Base-by-base conservation (phyloP, 2,329 filamentous ascomycete genomes). In the Fusarium nelsonii region DNA sequence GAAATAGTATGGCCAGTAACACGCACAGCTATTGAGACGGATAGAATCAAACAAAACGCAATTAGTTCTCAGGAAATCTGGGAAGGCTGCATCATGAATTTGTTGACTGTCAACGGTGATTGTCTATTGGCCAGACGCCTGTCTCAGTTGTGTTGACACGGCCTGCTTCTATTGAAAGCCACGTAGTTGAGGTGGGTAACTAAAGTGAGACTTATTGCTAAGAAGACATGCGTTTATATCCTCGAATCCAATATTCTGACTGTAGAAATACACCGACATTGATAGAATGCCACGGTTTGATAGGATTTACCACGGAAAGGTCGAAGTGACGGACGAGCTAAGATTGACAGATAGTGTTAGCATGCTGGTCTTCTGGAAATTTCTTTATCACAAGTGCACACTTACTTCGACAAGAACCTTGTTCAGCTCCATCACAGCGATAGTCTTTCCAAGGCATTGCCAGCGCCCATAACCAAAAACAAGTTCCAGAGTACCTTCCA, bases 391-490 rank as follows among this genome's bases (percentile, higher is more conserved):
- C 7, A 0, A 50, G 3, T n/a, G n/a, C 16, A 5, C 14, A 15
- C 61, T 69, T 46, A 82, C 80, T 77, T 85, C 82, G 18, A 83
- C 80, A 23, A 81, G 74, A 8, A 78, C 56, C 72, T 79, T 79
- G 48, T 80, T 80, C 50, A 82, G 30, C 67, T 83, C 80, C 69
- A 83, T 78, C 8, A 77, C 44, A 2, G 81, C 80, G 16, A 82
- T 73, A 0, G 74, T 76, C 6, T 77, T 76, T 1, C 81, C 81
- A 8, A 82, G 61, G 37, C 81, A 83, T 36, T 76, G 74, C 75
- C 78, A 82, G 9, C 76, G 55, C 0, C 82, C 81, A 28, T 79
- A 77, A 2, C 80, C 76, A 54, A 83, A 83, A 0, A 81, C 72
- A 7, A 82, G 58, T 8, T 82, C 81, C 15, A 80, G 57, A 1